A percentile compares a stretch with the other conserved stretches of the same genome.
These are phyloP conservation scores for Lachancea kluyveri DNA, from an alignment of 805 yeast genomes.

Conservation along the genomic window DNA sequence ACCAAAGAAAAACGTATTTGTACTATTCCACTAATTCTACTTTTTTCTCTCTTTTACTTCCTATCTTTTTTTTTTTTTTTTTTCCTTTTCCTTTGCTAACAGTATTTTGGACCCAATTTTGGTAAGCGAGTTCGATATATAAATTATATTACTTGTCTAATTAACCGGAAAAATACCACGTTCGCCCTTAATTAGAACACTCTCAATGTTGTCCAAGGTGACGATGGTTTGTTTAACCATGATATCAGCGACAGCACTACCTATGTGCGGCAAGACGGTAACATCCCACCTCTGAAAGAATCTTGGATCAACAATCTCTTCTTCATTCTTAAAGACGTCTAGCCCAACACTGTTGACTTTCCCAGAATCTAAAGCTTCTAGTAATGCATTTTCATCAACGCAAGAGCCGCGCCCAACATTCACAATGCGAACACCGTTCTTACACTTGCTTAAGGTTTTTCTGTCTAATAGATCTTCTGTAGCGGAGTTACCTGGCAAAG, in stretches of 20 bases:
- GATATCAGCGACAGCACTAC: constrained; percentile 57
- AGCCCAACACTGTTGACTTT: constrained; percentile 60
- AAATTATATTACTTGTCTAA: constrained; percentile 7
- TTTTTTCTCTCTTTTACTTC: too few relatives aligned
- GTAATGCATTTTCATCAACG: constrained; percentile 59
- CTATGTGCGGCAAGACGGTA: constrained; percentile 63
- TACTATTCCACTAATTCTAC: constrained; percentile 2
- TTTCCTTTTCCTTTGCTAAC: too few relatives aligned
- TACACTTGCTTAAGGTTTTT: constrained; percentile 40
- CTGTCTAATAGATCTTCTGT: constrained; percentile 51
- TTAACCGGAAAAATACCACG: constrained; percentile 32
- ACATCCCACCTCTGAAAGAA: constrained; percentile 56
- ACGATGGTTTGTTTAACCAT: constrained; percentile 43
- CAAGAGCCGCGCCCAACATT: constrained; percentile 74
- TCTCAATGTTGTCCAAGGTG: constrained; percentile 51
- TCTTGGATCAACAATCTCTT: constrained; percentile 40
- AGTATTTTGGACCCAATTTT: too few relatives aligned
- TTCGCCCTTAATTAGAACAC: constrained; percentile 37
- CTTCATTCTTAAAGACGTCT: constrained; percentile 69
- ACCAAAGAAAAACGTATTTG: background rate
- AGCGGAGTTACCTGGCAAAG: constrained; percentile 58
- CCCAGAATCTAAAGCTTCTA: constrained; percentile 54
- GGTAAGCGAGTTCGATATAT: too few relatives aligned
- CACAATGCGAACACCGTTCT: constrained; percentile 53
- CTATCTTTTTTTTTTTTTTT: too few relatives aligned